Evolutionary conservation across 768 basidiomycete species (phyloP).

Genomic region (Pleurotus ostreatus): DNA sequence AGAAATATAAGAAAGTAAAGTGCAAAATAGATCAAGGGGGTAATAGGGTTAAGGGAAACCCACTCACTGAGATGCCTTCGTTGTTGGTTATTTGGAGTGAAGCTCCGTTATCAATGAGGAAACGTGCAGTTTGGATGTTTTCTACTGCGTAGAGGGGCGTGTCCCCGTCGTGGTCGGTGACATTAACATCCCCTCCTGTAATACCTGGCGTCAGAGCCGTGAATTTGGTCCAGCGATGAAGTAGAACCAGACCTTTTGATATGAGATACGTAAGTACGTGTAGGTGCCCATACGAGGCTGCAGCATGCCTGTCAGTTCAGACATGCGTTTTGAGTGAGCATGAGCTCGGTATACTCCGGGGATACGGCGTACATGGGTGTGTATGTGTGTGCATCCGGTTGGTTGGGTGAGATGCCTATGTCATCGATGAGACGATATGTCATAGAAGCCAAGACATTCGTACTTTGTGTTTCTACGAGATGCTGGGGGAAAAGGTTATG

Average conservation of each 20-base stretch:
- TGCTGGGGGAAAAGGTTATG: not conserved
- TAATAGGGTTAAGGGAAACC: not conserved
- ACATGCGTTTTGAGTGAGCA: constrained; percentile 10
- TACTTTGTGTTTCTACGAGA: constrained; percentile 40
- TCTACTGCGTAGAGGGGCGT: constrained; percentile 92
- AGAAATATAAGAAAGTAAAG: too few relatives aligned
- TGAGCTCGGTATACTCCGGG: not conserved
- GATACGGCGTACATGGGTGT: constrained; percentile 63
- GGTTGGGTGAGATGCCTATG: constrained; percentile 64
- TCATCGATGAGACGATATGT: constrained; percentile 26
- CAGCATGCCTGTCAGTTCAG: constrained; percentile 72
- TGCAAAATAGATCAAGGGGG: not conserved
- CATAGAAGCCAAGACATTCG: too few relatives aligned
- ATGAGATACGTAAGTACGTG: constrained; percentile 76
- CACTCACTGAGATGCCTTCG: constrained; percentile 73
- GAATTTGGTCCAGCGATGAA: constrained; percentile 2
- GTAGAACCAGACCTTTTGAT: constrained; percentile 46
- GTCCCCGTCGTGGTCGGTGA: constrained; percentile 84
- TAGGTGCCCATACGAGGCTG: constrained; percentile 86
- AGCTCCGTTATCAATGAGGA: constrained; percentile 78
- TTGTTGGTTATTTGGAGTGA: constrained; percentile 54
- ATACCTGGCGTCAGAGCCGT: constrained; percentile 8
- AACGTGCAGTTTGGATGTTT: constrained; percentile 70
- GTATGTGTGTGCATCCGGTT: constrained; percentile 68
- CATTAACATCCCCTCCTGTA: constrained; percentile 81